phyloP scores from a whole-genome alignment of 2,329 filamentous ascomycete species.

The Venturia pyrina region DNA sequence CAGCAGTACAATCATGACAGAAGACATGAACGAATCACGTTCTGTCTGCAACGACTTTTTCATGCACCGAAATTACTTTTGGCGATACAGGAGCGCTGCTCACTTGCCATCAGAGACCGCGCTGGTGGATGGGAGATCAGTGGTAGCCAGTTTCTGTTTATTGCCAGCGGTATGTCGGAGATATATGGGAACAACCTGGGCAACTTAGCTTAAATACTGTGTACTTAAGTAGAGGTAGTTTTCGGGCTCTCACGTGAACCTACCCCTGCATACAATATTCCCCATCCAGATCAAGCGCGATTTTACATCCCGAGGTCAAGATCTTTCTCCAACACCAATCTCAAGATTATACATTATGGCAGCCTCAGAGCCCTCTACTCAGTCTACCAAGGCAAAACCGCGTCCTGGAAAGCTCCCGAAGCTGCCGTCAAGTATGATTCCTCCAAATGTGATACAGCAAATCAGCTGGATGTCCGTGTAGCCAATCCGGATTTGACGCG shows the following conservation, averaged over 20 bases:
- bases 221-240: not conserved
- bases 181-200: no score
- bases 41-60: no score
- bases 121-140: no score
- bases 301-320: not conserved
- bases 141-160: no score
- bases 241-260: not conserved
- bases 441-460: not conserved
- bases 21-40: no score
- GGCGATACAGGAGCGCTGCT: no score
- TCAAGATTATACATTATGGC: not conserved
- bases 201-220: no score
- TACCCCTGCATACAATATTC: not conserved
- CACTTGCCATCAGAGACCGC: no score
- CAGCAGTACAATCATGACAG: no score
- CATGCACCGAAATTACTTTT: no score
- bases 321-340: not conserved
- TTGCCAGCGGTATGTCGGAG: no score
- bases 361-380: not conserved
- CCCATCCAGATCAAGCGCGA: not conserved
- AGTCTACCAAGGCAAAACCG: not conserved
- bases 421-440: slow-evolving; percentile 1
- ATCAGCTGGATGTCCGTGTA: not conserved
- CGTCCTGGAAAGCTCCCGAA: slow-evolving; percentile 7
- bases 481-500: no score